Evolutionary conservation across 192 early-diverging fungal species (phyloP).

Genomic region (Neocallimastix lanati): DNA sequence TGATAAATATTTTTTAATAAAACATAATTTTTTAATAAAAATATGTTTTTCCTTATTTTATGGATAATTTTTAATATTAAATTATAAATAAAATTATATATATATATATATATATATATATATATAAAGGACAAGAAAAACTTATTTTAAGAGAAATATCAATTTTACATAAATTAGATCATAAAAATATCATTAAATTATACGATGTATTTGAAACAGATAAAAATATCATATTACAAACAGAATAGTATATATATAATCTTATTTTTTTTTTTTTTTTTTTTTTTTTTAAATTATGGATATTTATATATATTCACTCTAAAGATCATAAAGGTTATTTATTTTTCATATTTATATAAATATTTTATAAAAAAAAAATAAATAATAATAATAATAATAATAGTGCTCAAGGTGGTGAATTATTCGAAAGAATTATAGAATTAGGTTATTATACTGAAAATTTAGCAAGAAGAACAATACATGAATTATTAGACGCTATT

Average conservation of each 20-base stretch:
- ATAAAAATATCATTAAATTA: not conserved
- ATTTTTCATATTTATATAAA: too few species aligned
- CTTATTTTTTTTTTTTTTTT: too few species aligned
- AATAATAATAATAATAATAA: not conserved
- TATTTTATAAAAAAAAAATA: too few species aligned
- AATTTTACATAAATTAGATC: not conserved
- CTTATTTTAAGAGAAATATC: not conserved
- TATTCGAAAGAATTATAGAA: slow-evolving; percentile 84
- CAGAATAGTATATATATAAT: not conserved
- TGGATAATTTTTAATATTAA: too few species aligned
- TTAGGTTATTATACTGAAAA: slow-evolving; percentile 52
- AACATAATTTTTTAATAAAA: too few species aligned
- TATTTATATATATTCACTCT: too few species aligned
- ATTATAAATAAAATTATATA: too few species aligned
- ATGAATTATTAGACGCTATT: not conserved
- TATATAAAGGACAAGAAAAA: not conserved
- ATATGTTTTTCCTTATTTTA: too few species aligned
- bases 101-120: too few species aligned
- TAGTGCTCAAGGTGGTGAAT: not conserved
- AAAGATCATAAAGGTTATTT: too few species aligned
- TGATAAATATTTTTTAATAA: too few species aligned
- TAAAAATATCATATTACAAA: not conserved
- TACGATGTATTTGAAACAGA: not conserved
- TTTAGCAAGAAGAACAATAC: slow-evolving; percentile 20
- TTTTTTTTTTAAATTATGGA: too few species aligned